These are phyloP conservation scores for Ophiostoma australiae DNA, from an alignment of 2,329 filamentous ascomycete species.

Conservation along the genomic window DNA sequence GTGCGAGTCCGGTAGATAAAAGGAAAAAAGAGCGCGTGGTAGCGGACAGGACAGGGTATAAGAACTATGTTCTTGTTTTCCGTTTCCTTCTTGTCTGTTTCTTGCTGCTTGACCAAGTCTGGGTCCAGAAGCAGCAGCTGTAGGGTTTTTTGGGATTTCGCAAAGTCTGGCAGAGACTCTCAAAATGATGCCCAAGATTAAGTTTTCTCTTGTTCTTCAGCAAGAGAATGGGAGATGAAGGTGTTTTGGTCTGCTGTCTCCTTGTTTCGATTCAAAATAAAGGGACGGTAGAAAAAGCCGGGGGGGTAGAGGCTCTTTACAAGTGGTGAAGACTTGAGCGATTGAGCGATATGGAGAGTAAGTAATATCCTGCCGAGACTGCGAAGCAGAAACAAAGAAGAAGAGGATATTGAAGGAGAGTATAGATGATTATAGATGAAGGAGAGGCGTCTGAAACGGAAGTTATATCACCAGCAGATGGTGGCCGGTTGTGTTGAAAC, in stretches of 20 bases:
- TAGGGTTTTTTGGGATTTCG: background rate
- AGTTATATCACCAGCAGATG: constrained; percentile 20
- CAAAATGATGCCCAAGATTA: background rate
- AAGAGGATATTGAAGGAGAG: background rate
- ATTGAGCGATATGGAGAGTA: background rate
- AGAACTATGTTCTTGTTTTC: constrained; percentile 2
- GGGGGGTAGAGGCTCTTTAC: constrained; percentile 14
- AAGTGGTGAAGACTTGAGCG: constrained; percentile 11
- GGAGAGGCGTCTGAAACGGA: constrained; percentile 1
- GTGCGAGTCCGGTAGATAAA: constrained; percentile 10
- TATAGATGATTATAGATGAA: constrained; percentile 17
- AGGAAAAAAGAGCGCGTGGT: constrained; percentile 6
- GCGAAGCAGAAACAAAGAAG: constrained; percentile 14
- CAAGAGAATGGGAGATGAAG: constrained; percentile 13
- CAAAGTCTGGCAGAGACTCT: background rate
- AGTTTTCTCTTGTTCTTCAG: background rate
- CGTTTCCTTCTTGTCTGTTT: background rate
- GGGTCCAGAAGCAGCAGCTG: background rate
- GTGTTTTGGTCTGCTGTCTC: constrained; percentile 12
- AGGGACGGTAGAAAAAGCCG: constrained; percentile 17
- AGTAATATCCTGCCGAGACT: constrained; percentile 9
- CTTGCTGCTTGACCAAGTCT: constrained; percentile 5
- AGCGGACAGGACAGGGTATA: constrained; percentile 12
- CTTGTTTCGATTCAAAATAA: constrained; percentile 22
- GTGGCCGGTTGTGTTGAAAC: constrained; percentile 29